Evolutionary conservation across 1,284 basidiomycete genomes (phyloP).

Genomic region (Ceratobasidium sp.): DNA sequence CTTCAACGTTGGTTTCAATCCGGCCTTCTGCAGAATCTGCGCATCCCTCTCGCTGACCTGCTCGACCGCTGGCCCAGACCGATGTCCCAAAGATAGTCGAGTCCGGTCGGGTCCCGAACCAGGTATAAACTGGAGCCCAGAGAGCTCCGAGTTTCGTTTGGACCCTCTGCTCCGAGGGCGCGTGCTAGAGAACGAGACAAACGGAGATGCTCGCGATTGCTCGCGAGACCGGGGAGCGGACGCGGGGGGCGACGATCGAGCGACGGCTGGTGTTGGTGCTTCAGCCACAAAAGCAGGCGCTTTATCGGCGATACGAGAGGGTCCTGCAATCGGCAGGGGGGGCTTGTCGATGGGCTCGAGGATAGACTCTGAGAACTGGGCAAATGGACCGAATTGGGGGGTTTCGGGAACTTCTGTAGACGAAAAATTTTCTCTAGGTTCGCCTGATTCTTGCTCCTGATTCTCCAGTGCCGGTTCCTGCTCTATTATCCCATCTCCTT

Average conservation of each 20-base stretch:
- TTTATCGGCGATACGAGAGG: neutral
- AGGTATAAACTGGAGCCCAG: conserved; percentile 20
- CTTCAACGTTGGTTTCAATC: conserved; percentile 19
- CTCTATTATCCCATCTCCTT: no score
- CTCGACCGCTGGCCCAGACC: neutral
- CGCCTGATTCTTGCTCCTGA: no score
- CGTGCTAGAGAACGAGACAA: neutral
- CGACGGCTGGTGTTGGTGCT: neutral
- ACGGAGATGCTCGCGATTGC: neutral
- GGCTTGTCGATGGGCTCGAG: neutral
- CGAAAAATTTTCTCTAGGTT: neutral
- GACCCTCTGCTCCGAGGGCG: conserved; percentile 9
- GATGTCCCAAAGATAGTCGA: conserved; percentile 16
- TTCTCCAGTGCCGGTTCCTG: no score
- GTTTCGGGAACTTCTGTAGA: conserved; percentile 35
- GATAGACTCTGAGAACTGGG: neutral
- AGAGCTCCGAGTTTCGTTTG: neutral
- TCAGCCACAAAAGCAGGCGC: neutral
- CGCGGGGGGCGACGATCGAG: neutral
- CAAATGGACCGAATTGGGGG: neutral
- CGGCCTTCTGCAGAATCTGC: conserved; percentile 7
- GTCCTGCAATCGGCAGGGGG: neutral
- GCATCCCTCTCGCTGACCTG: conserved; percentile 19
- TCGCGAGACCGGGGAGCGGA: neutral
- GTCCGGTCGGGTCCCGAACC: neutral